Base-by-base conservation (phyloP, 2,329 filamentous ascomycete genomes). In the Aspergillus fijiensis region DNA sequence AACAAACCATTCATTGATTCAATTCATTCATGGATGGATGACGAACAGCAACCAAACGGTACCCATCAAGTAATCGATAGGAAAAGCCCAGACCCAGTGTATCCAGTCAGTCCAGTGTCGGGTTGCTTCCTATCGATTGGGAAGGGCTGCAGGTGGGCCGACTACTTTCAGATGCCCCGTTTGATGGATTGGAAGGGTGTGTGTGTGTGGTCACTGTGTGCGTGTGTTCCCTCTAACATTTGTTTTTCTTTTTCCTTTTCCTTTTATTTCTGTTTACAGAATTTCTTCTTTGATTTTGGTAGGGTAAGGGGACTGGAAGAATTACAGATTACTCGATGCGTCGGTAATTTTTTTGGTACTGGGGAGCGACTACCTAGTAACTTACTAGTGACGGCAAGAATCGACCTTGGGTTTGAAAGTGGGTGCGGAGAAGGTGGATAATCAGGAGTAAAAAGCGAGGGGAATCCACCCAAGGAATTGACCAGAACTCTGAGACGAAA, bases 111-210 rank as follows among this genome's bases (percentile, higher is more conserved):
- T 59, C 53, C 39, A 58, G 51, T 50, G 59, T 58, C 53, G 58
- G 59, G 51, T 58, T 52, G 57, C 51, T 50, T 60, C 58, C 60
- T 61, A 60, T 63, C 59, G 59, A 63, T 59, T 63, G 60, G 54
- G 57, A 63, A 61, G 61, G 59, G 59, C 56, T 57, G 53, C 48
- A 59, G 59, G 61, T 63, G 61, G 61, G 59, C 59, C 61, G 54
- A 55, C 51, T 60, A 60, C 54, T 45, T 45, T 19, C 53, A 55
- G 53, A 53, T 55, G 61, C 59, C 55, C 55, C 59, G 59, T 63
- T 61, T 61, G 49, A 62, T 31, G 51, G 27, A 29, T 29, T 29
- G 27, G 27, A 42, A 45, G 55, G 49, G 29, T 54, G 42, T 47
- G 42, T 35, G 42, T 49, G 27, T 29, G 27, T 27, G 25, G 19